phyloP scores from a whole-genome alignment of 75 land plant species.

The Pinus taeda region DNA sequence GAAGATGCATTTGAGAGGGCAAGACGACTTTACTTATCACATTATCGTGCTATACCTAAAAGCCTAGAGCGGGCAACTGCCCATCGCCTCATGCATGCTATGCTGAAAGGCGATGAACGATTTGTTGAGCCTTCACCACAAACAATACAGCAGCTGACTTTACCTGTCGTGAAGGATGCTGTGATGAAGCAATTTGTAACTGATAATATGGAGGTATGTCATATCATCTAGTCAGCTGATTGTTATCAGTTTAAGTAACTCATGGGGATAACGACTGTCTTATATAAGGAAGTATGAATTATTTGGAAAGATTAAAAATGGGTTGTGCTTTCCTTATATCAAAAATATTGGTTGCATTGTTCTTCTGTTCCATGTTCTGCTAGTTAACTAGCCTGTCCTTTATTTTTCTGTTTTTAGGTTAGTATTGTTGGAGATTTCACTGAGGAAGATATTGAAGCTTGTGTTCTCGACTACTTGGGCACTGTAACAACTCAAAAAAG shows the following conservation, averaged over 20 bases:
- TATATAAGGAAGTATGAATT: neutral
- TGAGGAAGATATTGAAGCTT: slow-evolving; percentile 87
- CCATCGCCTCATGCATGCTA: slow-evolving; percentile 88
- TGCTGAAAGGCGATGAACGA: slow-evolving; percentile 93
- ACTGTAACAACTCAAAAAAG: slow-evolving; percentile 54
- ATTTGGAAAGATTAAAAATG: neutral
- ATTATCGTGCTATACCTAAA: slow-evolving; percentile 95
- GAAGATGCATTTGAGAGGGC: slow-evolving; percentile 99
- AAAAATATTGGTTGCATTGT: slow-evolving; percentile 4
- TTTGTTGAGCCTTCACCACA: slow-evolving; percentile 96
- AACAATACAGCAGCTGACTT: slow-evolving; percentile 69
- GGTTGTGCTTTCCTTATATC: neutral
- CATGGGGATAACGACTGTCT: neutral
- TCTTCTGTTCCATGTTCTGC: neutral
- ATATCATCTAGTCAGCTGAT: neutral
- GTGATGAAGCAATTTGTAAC: slow-evolving; percentile 91
- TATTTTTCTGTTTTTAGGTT: slow-evolving; percentile 39
- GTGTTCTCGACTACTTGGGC: slow-evolving; percentile 93
- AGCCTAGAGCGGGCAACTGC: slow-evolving; percentile 99
- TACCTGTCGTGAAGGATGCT: slow-evolving; percentile 81
- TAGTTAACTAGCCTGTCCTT: neutral
- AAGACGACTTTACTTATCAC: slow-evolving; percentile 84
- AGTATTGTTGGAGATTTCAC: slow-evolving; percentile 97
- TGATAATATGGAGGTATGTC: slow-evolving; percentile 91
- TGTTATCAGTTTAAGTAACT: neutral